Conservation (phyloP, 768 basidiomycete genomes). For the Brasilioporus rufonigricans region DNA sequence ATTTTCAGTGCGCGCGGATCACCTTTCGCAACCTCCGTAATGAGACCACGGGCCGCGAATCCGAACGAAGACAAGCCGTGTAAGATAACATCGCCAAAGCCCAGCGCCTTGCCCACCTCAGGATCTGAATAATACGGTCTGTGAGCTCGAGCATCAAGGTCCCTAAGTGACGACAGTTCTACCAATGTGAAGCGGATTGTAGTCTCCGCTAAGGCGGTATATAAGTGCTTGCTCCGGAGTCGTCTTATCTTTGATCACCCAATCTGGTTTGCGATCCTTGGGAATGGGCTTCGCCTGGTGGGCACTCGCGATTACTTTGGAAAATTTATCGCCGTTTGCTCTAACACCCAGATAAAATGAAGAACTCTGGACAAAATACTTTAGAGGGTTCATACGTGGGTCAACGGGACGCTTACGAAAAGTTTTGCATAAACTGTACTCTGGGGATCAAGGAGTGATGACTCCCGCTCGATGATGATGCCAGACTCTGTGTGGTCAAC, state of each 20-base stretch:
- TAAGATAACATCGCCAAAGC: conserved; percentile 83
- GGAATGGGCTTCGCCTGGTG: conserved; percentile 61
- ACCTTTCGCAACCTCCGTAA: conserved; percentile 58
- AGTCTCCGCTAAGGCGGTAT: conserved; percentile 76
- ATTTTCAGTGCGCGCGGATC: conserved; percentile 61
- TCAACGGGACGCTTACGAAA: conserved; percentile 41
- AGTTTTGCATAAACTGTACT: conserved; percentile 61
- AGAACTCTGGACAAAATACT: conserved; percentile 43
- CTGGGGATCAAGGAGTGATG: conserved; percentile 56
- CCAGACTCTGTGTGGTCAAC: conserved; percentile 55
- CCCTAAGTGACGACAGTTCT: conserved; percentile 6
- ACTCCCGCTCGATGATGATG: conserved; percentile 67
- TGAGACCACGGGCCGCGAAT: conserved; percentile 74
- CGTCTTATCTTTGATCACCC: conserved; percentile 59
- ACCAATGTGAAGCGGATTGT: conserved; percentile 79
- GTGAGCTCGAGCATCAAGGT: not conserved
- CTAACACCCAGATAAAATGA: conserved; percentile 70
- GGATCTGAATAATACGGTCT: conserved; percentile 50
- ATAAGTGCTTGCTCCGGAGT: conserved; percentile 64
- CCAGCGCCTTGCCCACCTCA: conserved; percentile 61
- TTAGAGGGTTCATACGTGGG: not conserved
- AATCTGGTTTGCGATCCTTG: conserved; percentile 59
- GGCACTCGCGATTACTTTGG: conserved; percentile 57
- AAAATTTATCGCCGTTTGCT: conserved; percentile 58
- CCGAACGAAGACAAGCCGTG: conserved; percentile 84